Conservation (phyloP, 441 rosid genomes). For the Gossypium aridum region DNA sequence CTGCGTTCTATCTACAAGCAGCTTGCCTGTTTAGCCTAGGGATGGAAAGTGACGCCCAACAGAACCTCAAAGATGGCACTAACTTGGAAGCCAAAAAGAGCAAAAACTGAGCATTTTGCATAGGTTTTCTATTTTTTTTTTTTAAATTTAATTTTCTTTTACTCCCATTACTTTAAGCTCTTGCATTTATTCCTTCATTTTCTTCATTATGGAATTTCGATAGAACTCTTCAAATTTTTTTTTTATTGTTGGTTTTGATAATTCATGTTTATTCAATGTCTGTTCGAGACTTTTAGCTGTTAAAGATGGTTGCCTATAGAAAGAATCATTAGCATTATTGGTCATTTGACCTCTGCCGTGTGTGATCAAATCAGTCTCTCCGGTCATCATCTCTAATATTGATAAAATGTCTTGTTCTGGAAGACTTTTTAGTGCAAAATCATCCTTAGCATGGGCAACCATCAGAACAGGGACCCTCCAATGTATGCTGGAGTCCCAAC, state of each 20-base stretch:
- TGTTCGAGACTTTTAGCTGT: too few relatives aligned
- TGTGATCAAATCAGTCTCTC: too few relatives aligned
- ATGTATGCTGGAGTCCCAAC: too few relatives aligned
- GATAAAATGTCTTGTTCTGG: too few relatives aligned
- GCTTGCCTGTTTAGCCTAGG: conserved; percentile 78
- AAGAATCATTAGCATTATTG: too few relatives aligned
- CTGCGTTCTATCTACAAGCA: conserved; percentile 69
- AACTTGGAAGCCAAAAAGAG: conserved; percentile 63
- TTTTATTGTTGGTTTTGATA: conserved; percentile 3
- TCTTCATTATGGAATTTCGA: background rate
- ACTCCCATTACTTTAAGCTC: background rate
- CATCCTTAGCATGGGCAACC: too few relatives aligned
- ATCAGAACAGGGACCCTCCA: too few relatives aligned
- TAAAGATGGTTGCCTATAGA: too few relatives aligned
- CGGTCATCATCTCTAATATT: too few relatives aligned
- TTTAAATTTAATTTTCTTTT: conserved; percentile 7
- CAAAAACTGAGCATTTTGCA: conserved; percentile 39
- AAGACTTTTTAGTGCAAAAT: too few relatives aligned
- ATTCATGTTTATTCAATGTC: too few relatives aligned
- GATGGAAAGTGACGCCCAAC: conserved; percentile 85
- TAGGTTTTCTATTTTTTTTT: conserved; percentile 17
- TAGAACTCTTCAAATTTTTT: conserved; percentile 4
- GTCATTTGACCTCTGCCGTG: too few relatives aligned
- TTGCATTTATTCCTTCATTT: background rate
- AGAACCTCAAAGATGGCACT: conserved; percentile 81